These are phyloP conservation scores for Pichia sporocuriosa DNA, from an alignment of 805 yeast genomes.

Conservation along the genomic window DNA sequence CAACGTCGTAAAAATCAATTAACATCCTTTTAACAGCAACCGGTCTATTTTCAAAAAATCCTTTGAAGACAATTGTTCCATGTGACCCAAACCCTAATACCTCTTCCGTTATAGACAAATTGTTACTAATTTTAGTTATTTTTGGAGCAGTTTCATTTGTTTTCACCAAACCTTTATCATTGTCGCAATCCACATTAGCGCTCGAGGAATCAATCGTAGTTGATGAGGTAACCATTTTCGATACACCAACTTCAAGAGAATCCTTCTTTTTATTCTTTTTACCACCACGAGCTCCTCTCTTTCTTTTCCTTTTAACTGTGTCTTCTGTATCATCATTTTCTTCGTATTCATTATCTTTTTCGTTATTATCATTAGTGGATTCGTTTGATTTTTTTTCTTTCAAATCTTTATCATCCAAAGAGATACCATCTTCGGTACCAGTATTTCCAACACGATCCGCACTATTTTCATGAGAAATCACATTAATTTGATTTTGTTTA, in stretches of 20 bases:
- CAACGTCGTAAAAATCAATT: constrained; percentile 87
- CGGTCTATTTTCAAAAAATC: constrained; percentile 84
- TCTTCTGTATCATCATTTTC: constrained; percentile 5
- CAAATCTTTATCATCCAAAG: background rate
- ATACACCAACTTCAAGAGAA: background rate
- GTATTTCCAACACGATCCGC: background rate
- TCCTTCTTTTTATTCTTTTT: constrained; percentile 44
- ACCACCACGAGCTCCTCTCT: constrained; percentile 85
- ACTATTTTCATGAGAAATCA: background rate
- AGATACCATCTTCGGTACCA: no score
- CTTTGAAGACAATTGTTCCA: constrained; percentile 91
- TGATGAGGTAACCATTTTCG: constrained; percentile 9
- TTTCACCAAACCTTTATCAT: background rate
- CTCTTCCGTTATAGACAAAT: constrained; percentile 57
- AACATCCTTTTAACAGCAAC: constrained; percentile 96
- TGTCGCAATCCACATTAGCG: constrained; percentile 1
- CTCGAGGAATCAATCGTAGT: no score
- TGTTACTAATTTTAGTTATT: constrained; percentile 27
- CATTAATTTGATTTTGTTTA: no score
- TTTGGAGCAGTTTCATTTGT: background rate
- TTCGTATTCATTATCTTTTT: background rate
- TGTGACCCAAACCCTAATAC: constrained; percentile 94
- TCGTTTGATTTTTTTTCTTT: constrained; percentile 15
- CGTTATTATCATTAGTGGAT: constrained; percentile 2
- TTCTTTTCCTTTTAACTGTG: constrained; percentile 45